Evolutionary conservation across 2,329 filamentous ascomycete genomes (phyloP).

Genomic region (Periconia digitata): DNA sequence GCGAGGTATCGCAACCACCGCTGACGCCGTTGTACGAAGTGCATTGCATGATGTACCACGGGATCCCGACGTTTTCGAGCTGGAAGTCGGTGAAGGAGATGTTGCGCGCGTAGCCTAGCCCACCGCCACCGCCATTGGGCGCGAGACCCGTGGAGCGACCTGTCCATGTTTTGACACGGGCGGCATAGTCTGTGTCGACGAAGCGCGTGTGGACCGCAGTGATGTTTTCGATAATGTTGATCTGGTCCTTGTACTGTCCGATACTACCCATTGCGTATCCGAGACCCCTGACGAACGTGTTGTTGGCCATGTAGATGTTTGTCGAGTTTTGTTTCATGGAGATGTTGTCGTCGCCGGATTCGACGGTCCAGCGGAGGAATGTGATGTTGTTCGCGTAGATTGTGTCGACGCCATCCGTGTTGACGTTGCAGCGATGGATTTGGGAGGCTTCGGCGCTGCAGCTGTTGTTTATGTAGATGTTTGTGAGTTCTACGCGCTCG

Average conservation of each 20-base stretch:
- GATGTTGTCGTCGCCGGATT: conserved; percentile 43
- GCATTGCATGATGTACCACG: conserved; percentile 45
- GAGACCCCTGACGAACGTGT: conserved; percentile 44
- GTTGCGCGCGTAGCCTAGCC: conserved; percentile 49
- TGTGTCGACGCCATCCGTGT: conserved; percentile 56
- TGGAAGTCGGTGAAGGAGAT: conserved; percentile 42
- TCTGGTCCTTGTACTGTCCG: conserved; percentile 54
- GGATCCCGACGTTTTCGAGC: conserved; percentile 26
- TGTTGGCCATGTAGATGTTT: conserved; percentile 55
- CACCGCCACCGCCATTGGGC: conserved; percentile 62
- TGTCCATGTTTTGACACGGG: conserved; percentile 64
- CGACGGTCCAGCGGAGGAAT: conserved; percentile 17
- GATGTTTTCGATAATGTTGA: conserved; percentile 55
- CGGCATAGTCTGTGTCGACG: conserved; percentile 50
- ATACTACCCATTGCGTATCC: conserved; percentile 62
- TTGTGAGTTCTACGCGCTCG: conserved; percentile 49
- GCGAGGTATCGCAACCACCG: conserved; percentile 41
- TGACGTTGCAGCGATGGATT: conserved; percentile 1
- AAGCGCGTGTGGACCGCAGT: conserved; percentile 52
- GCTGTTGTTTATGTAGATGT: conserved; percentile 57
- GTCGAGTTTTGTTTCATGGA: conserved; percentile 59
- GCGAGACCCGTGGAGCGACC: conserved; percentile 54
- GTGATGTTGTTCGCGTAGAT: conserved; percentile 56
- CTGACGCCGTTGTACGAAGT: conserved; percentile 40
- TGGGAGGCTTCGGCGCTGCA: conserved; percentile 10